Percentiles rank a stretch among this genome's conserved stretches.
Evolutionary conservation across 768 basidiomycete species (phyloP).

Genomic region (Polyporus arcularius): DNA sequence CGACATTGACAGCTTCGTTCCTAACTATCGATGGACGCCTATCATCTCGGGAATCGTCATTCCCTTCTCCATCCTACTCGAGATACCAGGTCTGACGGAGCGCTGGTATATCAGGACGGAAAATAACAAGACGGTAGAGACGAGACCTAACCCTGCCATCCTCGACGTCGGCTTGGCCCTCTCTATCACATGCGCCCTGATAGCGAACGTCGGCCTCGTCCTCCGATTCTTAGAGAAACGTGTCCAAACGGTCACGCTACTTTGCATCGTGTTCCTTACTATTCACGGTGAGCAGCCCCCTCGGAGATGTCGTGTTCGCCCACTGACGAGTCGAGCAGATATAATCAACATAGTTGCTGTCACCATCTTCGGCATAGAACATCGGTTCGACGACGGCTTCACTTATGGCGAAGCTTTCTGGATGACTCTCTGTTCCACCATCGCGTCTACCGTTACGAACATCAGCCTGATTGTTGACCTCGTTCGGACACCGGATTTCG

Average conservation of each 20-base stretch:
- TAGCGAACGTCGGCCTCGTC: constrained; percentile 70
- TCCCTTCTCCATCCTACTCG: constrained; percentile 79
- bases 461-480: constrained; percentile 67
- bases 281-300: constrained; percentile 58
- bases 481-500: constrained; percentile 59
- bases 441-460: constrained; percentile 65
- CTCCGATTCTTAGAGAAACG: constrained; percentile 71
- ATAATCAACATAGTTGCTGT: constrained; percentile 65
- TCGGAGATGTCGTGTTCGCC: neutral
- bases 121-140: constrained; percentile 46
- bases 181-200: constrained; percentile 66
- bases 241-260: constrained; percentile 61
- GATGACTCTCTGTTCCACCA: constrained; percentile 76
- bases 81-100: constrained; percentile 78
- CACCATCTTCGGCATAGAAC: constrained; percentile 60
- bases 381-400: constrained; percentile 65
- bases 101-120: constrained; percentile 70
- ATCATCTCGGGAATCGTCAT: constrained; percentile 69
- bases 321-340: constrained; percentile 43
- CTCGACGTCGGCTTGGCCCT: constrained; percentile 62
- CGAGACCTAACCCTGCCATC: constrained; percentile 52
- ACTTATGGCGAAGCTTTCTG: constrained; percentile 71
- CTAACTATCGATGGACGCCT: constrained; percentile 63
- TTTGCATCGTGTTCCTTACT: constrained; percentile 64
- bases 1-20: constrained; percentile 36